Conservation (phyloP, 768 basidiomycete genomes). For the Mycena chlorophos region DNA sequence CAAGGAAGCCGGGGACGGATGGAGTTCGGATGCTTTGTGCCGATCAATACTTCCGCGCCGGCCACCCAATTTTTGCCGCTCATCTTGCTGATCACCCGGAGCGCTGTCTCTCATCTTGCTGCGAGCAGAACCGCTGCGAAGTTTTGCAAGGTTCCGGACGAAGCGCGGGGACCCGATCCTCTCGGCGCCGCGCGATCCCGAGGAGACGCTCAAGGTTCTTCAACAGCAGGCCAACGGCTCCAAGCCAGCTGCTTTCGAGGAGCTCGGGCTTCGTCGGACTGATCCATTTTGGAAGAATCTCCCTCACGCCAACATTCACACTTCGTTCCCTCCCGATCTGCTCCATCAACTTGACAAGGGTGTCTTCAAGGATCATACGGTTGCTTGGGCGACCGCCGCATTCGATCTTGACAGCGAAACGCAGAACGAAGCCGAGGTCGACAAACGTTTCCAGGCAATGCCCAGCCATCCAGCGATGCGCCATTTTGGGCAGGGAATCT, state of each 20-base stretch:
- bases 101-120: not conserved
- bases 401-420: slow-evolving; percentile 28
- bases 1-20: not conserved
- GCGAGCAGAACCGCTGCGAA: not conserved
- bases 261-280: not conserved
- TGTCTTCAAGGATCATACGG: slow-evolving; percentile 30
- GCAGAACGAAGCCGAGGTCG: slow-evolving; percentile 9
- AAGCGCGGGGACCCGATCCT: not conserved
- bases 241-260: not conserved
- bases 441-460: slow-evolving; percentile 14
- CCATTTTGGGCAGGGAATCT: not conserved
- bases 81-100: not conserved
- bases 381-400: slow-evolving; percentile 23
- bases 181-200: not conserved
- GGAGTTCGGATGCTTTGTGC: not conserved
- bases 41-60: not conserved
- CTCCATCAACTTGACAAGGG: slow-evolving; percentile 39
- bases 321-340: slow-evolving; percentile 33
- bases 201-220: not conserved
- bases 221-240: not conserved
- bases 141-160: not conserved
- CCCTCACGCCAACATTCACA: slow-evolving; percentile 29
- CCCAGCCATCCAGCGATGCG: not conserved
- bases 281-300: slow-evolving; percentile 30
- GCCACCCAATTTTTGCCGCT: not conserved